Percentiles rank a stretch among this genome's conserved stretches.
phyloP scores from a whole-genome alignment of 2,329 filamentous ascomycete species.

The Malbranchea zuffiana region DNA sequence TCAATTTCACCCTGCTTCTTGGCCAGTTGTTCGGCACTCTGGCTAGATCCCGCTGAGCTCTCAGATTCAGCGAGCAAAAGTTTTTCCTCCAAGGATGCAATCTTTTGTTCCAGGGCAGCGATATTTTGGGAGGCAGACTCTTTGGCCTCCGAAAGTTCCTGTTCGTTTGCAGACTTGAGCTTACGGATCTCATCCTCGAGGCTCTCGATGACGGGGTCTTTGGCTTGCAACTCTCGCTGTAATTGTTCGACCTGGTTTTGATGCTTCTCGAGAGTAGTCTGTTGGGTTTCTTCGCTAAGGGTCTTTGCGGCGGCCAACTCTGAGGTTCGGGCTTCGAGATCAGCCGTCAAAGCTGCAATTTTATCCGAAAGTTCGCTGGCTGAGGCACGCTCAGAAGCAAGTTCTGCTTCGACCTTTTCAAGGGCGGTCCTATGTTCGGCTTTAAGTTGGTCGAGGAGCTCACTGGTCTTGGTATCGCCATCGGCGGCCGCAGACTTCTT shows the following conservation, averaged over 20 bases:
- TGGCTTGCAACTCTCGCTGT: slow-evolving; percentile 19
- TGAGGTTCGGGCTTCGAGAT: slow-evolving; percentile 22
- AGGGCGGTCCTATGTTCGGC: slow-evolving; percentile 25
- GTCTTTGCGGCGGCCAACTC: slow-evolving; percentile 22
- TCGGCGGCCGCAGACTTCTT: slow-evolving; percentile 27
- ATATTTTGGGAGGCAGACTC: slow-evolving; percentile 23
- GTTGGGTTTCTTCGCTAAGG: slow-evolving; percentile 23
- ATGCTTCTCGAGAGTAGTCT: slow-evolving; percentile 20
- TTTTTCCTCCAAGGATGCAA: slow-evolving; percentile 27
- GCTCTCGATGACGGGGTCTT: slow-evolving; percentile 30
- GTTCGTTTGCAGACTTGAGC: slow-evolving; percentile 26
- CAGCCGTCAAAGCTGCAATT: slow-evolving; percentile 11
- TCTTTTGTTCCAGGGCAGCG: slow-evolving; percentile 26
- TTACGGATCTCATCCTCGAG: slow-evolving; percentile 30
- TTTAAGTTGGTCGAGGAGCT: slow-evolving; percentile 30
- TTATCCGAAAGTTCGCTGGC: slow-evolving; percentile 11
- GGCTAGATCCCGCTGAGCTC: slow-evolving; percentile 17
- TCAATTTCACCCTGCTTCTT: slow-evolving; percentile 30
- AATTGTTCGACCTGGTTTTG: slow-evolving; percentile 8
- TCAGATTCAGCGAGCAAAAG: slow-evolving; percentile 25
- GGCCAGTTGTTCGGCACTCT: slow-evolving; percentile 18
- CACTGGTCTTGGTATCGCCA: slow-evolving; percentile 26
- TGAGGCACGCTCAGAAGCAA: slow-evolving; percentile 12
- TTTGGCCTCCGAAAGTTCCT: slow-evolving; percentile 28
- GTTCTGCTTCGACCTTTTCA: slow-evolving; percentile 13